Conservation (phyloP, 2,329 filamentous ascomycete genomes). For the Apiospora sp. region DNA sequence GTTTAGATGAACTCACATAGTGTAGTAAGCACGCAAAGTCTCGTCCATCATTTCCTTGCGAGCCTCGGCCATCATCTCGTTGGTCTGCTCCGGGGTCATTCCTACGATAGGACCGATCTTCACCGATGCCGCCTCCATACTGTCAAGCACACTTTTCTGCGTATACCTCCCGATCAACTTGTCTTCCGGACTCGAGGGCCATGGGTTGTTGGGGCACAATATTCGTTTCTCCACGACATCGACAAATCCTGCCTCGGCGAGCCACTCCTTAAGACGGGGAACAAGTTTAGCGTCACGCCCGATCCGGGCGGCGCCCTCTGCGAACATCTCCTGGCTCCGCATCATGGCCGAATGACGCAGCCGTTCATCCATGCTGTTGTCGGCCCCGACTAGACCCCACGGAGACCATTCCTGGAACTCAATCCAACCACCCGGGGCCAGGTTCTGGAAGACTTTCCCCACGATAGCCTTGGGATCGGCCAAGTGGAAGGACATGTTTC, state of each 20-base stretch:
- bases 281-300: neutral
- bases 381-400: neutral
- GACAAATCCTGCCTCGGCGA: neutral
- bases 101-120: neutral
- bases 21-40: neutral
- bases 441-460: constrained; percentile 20
- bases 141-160: neutral
- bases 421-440: constrained; percentile 23
- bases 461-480: constrained; percentile 20
- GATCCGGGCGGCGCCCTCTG: neutral
- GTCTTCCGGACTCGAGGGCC: neutral
- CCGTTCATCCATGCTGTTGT: neutral
- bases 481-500: constrained; percentile 18
- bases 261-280: neutral
- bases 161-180: neutral
- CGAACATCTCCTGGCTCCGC: neutral
- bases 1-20: neutral
- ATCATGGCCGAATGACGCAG: neutral
- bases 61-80: neutral
- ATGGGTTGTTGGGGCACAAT: neutral
- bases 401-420: constrained; percentile 22
- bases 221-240: neutral
- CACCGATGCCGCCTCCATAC: neutral
- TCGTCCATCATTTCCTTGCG: neutral
- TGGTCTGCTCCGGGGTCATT: neutral